Conservation (phyloP, 1,284 basidiomycete genomes). For the Coniophora puteana region DNA sequence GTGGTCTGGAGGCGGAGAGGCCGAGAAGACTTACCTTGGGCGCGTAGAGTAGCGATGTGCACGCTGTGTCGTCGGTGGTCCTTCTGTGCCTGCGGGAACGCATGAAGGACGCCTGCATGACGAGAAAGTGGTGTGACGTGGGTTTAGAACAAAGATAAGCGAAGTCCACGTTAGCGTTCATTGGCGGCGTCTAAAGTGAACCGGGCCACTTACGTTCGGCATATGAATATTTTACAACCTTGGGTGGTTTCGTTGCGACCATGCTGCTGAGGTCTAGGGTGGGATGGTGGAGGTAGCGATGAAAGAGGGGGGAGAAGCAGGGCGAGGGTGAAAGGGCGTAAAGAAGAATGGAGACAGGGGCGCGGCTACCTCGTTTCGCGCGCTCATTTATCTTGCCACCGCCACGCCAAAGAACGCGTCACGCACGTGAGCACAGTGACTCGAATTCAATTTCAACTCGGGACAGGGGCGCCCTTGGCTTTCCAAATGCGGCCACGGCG, state of each 20-base stretch:
- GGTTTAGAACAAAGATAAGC: constrained; percentile 1
- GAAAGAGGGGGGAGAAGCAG: constrained; percentile 1
- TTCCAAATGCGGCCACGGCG: too few species aligned
- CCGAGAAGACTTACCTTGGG: constrained; percentile 32
- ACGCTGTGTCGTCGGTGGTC: constrained; percentile 40
- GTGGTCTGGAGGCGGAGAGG: not conserved
- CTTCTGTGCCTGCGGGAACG: constrained; percentile 40
- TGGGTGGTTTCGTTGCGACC: constrained; percentile 30
- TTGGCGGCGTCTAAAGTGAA: not conserved
- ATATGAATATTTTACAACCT: constrained; percentile 37
- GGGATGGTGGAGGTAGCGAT: constrained; percentile 1
- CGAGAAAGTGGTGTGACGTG: constrained; percentile 4
- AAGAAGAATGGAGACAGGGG: constrained; percentile 10
- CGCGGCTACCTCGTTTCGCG: constrained; percentile 4
- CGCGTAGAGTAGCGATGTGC: constrained; percentile 43
- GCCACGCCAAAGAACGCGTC: constrained; percentile 5
- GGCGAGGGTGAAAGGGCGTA: not conserved
- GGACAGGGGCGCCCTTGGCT: too few species aligned
- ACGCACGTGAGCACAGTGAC: constrained; percentile 8
- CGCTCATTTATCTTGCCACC: constrained; percentile 4
- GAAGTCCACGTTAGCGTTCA: not conserved
- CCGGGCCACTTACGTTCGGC: constrained; percentile 38
- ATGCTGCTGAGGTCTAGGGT: constrained; percentile 12
- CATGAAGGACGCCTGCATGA: constrained; percentile 40
- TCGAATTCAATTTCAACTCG: constrained; percentile 5